Percentiles rank a stretch among this genome's conserved stretches.
phyloP scores from a whole-genome alignment of 495 filamentous ascomycete species.

The Massariosphaeria phaeospora region DNA sequence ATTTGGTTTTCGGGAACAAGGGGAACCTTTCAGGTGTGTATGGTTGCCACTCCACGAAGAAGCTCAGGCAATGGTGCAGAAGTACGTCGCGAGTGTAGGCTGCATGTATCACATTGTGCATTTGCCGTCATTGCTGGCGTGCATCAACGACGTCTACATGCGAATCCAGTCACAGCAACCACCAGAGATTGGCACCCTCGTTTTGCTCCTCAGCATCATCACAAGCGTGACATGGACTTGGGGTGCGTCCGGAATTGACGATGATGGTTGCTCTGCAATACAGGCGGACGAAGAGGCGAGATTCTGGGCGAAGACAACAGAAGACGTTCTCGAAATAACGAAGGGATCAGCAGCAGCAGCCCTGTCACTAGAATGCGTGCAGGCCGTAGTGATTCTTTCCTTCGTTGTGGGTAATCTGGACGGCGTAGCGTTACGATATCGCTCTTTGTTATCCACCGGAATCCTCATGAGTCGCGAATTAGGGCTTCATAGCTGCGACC shows the following conservation, averaged over 20 bases:
- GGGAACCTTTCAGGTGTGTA: slow-evolving; percentile 28
- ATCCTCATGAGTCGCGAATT: slow-evolving; percentile 42
- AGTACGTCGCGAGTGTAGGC: slow-evolving; percentile 43
- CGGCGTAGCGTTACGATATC: slow-evolving; percentile 41
- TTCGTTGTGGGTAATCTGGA: slow-evolving; percentile 44
- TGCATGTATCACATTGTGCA: slow-evolving; percentile 45
- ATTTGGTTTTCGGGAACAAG: no score
- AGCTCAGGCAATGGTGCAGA: slow-evolving; percentile 41
- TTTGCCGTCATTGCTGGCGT: slow-evolving; percentile 38
- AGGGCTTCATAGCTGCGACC: slow-evolving; percentile 44
- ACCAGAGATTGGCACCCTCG: slow-evolving; percentile 37
- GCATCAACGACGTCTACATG: slow-evolving; percentile 43
- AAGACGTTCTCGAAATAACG: slow-evolving; percentile 42
- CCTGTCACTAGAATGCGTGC: slow-evolving; percentile 45
- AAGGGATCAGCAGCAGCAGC: no score
- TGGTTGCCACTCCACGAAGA: slow-evolving; percentile 45
- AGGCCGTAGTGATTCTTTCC: slow-evolving; percentile 42
- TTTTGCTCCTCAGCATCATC: slow-evolving; percentile 46
- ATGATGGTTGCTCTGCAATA: neutral
- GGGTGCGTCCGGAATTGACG: slow-evolving; percentile 31
- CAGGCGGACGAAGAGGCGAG: slow-evolving; percentile 32
- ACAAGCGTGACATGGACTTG: slow-evolving; percentile 45
- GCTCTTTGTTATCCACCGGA: slow-evolving; percentile 36
- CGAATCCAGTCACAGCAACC: slow-evolving; percentile 26
- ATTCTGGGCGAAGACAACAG: slow-evolving; percentile 41